These are phyloP conservation scores for Asterochloris sp. DNA, from an alignment of 139 green algal species.

Conservation along the genomic window DNA sequence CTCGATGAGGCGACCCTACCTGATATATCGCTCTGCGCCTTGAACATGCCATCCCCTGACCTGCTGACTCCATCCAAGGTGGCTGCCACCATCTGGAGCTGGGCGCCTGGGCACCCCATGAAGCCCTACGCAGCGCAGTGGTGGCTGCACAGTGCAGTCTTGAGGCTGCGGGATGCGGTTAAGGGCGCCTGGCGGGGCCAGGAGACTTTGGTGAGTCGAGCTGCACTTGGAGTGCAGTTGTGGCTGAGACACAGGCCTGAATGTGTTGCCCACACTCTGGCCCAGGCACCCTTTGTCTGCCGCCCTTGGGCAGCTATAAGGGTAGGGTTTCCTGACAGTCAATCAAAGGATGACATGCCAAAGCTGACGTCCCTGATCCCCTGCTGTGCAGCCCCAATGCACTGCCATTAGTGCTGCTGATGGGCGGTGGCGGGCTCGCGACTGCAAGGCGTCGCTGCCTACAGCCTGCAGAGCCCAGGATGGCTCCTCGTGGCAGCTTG, in stretches of 20 bases:
- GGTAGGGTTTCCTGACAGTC: neutral
- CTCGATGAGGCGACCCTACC: slow-evolving; percentile 31
- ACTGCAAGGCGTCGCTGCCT: slow-evolving; percentile 15
- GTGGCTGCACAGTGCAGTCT: neutral
- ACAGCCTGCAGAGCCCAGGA: slow-evolving; percentile 28
- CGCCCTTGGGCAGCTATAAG: neutral
- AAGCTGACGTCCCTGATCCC: neutral
- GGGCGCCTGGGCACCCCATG: slow-evolving; percentile 47
- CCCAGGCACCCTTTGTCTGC: neutral
- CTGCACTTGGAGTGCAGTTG: neutral
- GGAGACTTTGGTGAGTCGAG: neutral
- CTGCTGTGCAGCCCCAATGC: slow-evolving; percentile 21
- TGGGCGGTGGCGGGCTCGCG: slow-evolving; percentile 33
- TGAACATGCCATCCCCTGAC: slow-evolving; percentile 65
- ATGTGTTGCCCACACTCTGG: neutral
- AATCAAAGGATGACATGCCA: neutral
- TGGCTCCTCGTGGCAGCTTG: slow-evolving; percentile 17
- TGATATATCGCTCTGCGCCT: slow-evolving; percentile 43
- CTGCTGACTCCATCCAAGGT: slow-evolving; percentile 46
- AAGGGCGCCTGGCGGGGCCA: neutral
- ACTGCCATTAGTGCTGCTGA: slow-evolving; percentile 29
- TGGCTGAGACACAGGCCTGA: neutral
- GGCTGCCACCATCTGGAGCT: slow-evolving; percentile 58
- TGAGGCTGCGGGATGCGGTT: neutral
- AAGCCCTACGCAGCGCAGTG: neutral